Evolutionary conservation across 768 basidiomycete genomes (phyloP), one percentile per base, ranked within the genome.

Genomic region (Dioszegia aurantiaca): DNA sequence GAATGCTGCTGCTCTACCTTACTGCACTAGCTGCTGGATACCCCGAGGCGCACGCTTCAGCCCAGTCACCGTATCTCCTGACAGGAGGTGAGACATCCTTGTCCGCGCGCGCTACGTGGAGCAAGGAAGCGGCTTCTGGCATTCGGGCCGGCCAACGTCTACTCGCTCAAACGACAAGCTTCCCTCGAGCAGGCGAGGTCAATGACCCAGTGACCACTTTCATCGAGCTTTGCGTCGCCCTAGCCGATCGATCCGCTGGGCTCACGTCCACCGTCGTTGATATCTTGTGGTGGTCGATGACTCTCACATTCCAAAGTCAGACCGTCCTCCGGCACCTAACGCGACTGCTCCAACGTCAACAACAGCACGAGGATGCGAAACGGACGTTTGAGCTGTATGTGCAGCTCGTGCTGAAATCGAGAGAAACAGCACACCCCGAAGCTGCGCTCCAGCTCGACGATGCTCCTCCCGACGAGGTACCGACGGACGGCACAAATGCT

Each of bases 231-330:
- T 54, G 44, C 12, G 64, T 64, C 1, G 54, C 60, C 14, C 46
- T 66, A 1, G 57, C 53, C 26, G 65, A 69, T 24, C 55, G 40
- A 43, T 48, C 30, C 9, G 54, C 59, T 12, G 24, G 12, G 12
- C 52, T 71, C 9, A 58, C 54, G 12, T 33, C 37, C 41, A 53
- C 64, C 27, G 64, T 64, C 6, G 64, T 59, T 28, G 31, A 73
- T 89, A 88, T 90, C 21, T 81, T 97, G 1, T 94, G 90, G 88
- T 92, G 90, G 90, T 87, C 90, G 0, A 92, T 90, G 9, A 85
- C 87, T 21, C 82, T 92, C 21, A 98, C 94, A 0, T 95, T 97
- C 80, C 92, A 95, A 70, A 93, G 89, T 0, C 87, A 87, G 59
- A 83, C 85, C 9, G 79, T 97, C 8, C 83, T 89, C 55, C 85